A percentile compares a stretch with the other conserved stretches of the same genome.
These are phyloP conservation scores for Malus domestica DNA, from an alignment of 306 rosid species.

Conservation along the genomic window DNA sequence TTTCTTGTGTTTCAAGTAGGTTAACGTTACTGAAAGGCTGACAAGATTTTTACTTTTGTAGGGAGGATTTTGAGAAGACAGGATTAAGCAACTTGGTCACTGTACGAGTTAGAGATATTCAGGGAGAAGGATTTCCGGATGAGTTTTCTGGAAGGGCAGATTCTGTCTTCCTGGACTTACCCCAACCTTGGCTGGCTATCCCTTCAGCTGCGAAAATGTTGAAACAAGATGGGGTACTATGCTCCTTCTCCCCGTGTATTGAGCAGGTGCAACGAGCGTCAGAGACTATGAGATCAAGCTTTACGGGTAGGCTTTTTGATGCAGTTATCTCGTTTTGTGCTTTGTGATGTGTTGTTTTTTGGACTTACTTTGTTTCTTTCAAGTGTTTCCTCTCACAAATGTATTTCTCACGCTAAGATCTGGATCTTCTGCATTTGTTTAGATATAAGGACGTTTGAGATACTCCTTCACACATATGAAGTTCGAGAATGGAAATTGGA, in stretches of 20 bases:
- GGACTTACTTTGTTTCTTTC: not conserved
- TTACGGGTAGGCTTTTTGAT: conserved; percentile 44
- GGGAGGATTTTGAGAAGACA: conserved; percentile 84
- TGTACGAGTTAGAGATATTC: conserved; percentile 75
- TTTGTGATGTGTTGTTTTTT: not conserved
- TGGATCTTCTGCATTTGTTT: conserved; percentile 5
- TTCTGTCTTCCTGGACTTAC: conserved; percentile 77
- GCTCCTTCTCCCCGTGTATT: conserved; percentile 82
- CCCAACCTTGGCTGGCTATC: conserved; percentile 87
- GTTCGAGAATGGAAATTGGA: conserved; percentile 54
- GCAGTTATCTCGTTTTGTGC: not conserved
- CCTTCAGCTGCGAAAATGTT: conserved; percentile 71
- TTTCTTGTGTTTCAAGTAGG: not conserved
- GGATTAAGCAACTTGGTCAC: conserved; percentile 63
- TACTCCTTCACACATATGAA: conserved; percentile 67
- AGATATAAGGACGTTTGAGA: conserved; percentile 88
- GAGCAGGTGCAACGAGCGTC: conserved; percentile 75
- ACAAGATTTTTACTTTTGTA: conserved; percentile 14
- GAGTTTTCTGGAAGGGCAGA: conserved; percentile 52
- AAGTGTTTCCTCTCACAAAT: too few species aligned
- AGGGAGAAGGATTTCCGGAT: conserved; percentile 82
- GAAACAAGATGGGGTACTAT: conserved; percentile 58
- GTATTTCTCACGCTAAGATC: not conserved
- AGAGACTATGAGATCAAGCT: conserved; percentile 51
- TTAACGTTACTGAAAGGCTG: not conserved